Evolutionary conservation across 129 eudicot species (phyloP).

Genomic region (Rutidosis leptorrhynchoides): DNA sequence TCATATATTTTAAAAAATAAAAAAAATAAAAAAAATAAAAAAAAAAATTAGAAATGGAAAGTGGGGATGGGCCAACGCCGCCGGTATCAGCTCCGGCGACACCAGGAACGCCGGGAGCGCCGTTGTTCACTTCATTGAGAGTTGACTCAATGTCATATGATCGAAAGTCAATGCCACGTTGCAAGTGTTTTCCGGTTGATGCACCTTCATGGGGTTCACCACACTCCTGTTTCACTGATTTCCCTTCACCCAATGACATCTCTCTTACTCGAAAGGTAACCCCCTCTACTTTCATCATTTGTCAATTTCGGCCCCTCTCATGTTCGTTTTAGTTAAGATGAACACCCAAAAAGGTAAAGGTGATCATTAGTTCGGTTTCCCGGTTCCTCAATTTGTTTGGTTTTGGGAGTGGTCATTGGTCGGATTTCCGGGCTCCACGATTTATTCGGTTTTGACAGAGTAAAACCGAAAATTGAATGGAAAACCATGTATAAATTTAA

Average conservation of each 20-base stretch:
- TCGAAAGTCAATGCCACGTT: constrained; percentile 59
- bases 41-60: constrained; percentile 36
- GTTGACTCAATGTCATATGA: constrained; percentile 59
- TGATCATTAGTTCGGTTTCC: no score
- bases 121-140: constrained; percentile 45
- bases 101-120: constrained; percentile 61
- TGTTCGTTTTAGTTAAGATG: no score
- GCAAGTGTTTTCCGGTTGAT: constrained; percentile 51
- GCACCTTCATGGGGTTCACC: no score
- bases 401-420: no score
- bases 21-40: constrained; percentile 9
- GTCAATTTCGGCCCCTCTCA: constrained; percentile 23
- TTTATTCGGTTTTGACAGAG: no score
- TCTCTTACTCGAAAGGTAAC: constrained; percentile 42
- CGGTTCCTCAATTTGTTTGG: no score
- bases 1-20: not conserved
- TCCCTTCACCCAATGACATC: constrained; percentile 34
- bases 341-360: no score
- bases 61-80: constrained; percentile 42
- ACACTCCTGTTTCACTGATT: constrained; percentile 34
- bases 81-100: constrained; percentile 55
- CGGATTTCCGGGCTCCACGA: no score
- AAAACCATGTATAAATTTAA: no score
- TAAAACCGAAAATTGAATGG: no score
- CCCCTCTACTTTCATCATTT: constrained; percentile 33